Evolutionary conservation across 768 basidiomycete species (phyloP).

Genomic region (Naganishia friedmannii): DNA sequence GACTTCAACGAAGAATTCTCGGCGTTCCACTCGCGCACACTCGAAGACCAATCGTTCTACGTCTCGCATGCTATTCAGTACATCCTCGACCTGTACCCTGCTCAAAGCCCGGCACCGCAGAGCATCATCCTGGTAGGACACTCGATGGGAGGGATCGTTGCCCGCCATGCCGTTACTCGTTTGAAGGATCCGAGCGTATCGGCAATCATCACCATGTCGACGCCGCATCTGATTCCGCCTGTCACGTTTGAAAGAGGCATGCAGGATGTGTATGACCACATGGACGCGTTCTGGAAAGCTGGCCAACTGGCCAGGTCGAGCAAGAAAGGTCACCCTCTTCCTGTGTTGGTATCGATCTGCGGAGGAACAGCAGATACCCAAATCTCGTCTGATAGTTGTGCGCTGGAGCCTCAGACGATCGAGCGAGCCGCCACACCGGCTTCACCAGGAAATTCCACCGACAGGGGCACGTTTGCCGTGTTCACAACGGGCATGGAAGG

Average conservation of each 20-base stretch:
- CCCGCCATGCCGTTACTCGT: constrained; percentile 67
- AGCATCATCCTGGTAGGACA: constrained; percentile 77
- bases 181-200: constrained; percentile 55
- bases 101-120: constrained; percentile 54
- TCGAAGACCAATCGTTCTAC: constrained; percentile 76
- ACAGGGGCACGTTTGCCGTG: constrained; percentile 57
- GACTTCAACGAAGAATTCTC: constrained; percentile 98
- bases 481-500: constrained; percentile 85
- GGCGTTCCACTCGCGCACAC: constrained; percentile 86
- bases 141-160: constrained; percentile 96
- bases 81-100: constrained; percentile 69
- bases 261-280: constrained; percentile 64
- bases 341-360: constrained; percentile 71
- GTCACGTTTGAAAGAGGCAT: constrained; percentile 79
- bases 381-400: constrained; percentile 85
- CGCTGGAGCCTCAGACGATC: constrained; percentile 55
- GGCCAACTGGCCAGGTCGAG: constrained; percentile 47
- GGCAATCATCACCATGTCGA: constrained; percentile 90
- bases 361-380: constrained; percentile 89
- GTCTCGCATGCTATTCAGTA: constrained; percentile 67
- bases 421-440: not conserved
- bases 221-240: constrained; percentile 83
- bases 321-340: constrained; percentile 55
- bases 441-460: constrained; percentile 54
- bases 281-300: constrained; percentile 51